Evolutionary conservation across 2,329 filamentous ascomycete species (phyloP).

Genomic region (Phymatotrichopsis omnivora): DNA sequence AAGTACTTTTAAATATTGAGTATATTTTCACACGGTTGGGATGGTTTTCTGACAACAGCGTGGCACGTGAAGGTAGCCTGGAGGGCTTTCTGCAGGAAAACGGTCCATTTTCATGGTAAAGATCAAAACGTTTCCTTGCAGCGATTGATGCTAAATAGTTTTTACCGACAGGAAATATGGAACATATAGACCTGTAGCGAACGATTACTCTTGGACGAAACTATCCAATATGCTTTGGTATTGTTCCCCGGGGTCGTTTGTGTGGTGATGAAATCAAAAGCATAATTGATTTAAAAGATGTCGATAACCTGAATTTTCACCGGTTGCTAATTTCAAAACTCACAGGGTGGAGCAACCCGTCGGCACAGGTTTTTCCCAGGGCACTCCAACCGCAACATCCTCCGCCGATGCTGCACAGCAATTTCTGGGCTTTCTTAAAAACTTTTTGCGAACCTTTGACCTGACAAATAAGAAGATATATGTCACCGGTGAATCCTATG

Average conservation of each 20-base stretch:
- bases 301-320: too few species aligned
- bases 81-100: constrained; percentile 67
- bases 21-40: neutral
- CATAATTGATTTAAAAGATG: too few species aligned
- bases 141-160: constrained; percentile 25
- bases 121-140: neutral
- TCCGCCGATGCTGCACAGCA: constrained; percentile 60
- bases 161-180: constrained; percentile 45
- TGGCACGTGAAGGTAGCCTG: constrained; percentile 47
- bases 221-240: constrained; percentile 65
- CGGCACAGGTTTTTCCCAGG: constrained; percentile 58
- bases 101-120: constrained; percentile 56
- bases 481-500: constrained; percentile 63
- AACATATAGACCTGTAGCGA: constrained; percentile 53
- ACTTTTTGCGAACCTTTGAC: constrained; percentile 62
- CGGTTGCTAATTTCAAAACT: neutral
- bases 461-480: constrained; percentile 60
- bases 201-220: constrained; percentile 64
- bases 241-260: neutral
- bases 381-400: constrained; percentile 51
- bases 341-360: constrained; percentile 53
- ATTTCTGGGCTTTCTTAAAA: constrained; percentile 69
- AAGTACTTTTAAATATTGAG: constrained; percentile 29
- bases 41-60: too few species aligned
- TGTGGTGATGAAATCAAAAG: neutral